Evolutionary conservation across 1,139 yeast genomes (phyloP), one percentile per base, ranked within the genome.

Genomic region (Taphrina confusa): DNA sequence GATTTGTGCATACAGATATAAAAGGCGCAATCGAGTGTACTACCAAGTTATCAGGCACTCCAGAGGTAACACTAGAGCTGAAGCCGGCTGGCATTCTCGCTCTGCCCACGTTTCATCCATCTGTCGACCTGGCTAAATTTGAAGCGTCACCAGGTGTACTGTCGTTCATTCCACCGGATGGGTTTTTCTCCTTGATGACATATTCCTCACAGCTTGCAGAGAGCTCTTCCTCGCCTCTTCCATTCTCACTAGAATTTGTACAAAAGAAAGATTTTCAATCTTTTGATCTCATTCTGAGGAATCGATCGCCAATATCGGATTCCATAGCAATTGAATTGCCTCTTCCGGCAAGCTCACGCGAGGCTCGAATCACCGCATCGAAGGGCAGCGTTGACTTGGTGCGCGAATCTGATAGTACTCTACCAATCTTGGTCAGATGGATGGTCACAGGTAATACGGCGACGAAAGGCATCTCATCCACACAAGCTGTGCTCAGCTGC

Each of bases 141-240:
- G 52, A 65, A 12, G 63, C 64, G 37, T 63, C 61, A 14, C 72
- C 72, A 2, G 73, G 72, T 12, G 67, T 75, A 0, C 69, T 90
- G 44, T 76, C 82, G 14, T 88, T 91, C 68, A 79, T 87, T 20
- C 98, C 98, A 2, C 96, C 97, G 0, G 97, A 92, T 71, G 97
- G 95, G 3, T 79, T 76, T 64, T 81, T 83, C 42, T 76, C 80
- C 3, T 71, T 92, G 18, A 80, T 85, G 78, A 46, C 56, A 4
- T 60, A 55, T 31, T 23, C 57, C 16, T 25, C 55, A 3, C 45
- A 46, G 12, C 25, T 55, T 39, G 27, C 27, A 3, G 27, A 12
- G 27, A 23, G 14, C 20, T 23, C 47, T 25, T 42, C 47, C 2
- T 54, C 58, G 18, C 58, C 58, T 2, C 22, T 54, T 6, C 58